Percentiles rank a stretch among this genome's conserved stretches.
phyloP scores from a whole-genome alignment of 164 flowering plant genomes.

The Malania oleifera region DNA sequence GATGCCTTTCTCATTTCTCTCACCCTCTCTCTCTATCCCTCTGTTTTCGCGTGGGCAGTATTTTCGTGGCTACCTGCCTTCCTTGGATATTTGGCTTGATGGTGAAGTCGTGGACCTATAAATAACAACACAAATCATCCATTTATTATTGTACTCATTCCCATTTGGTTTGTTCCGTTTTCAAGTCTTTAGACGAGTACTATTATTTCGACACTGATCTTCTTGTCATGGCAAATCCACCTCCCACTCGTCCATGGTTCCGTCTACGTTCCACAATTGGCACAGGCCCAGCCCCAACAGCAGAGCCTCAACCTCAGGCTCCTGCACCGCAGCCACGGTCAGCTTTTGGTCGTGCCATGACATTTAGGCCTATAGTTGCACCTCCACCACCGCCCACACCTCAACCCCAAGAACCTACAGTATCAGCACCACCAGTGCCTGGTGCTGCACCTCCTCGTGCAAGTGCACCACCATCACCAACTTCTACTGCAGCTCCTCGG shows the following conservation, averaged over 20 bases:
- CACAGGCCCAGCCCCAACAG: conserved; percentile 3
- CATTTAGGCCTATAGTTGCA: conserved; percentile 14
- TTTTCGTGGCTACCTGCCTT: too few species aligned
- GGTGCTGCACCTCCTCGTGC: background rate
- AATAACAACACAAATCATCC: conserved; percentile 12
- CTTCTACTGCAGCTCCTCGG: background rate
- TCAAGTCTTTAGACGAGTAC: too few species aligned
- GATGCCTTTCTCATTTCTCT: conserved; percentile 20
- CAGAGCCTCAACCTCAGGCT: conserved; percentile 2
- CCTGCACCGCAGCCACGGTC: conserved; percentile 18
- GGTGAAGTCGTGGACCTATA: conserved; percentile 3
- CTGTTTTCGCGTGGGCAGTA: background rate
- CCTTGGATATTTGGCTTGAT: conserved; percentile 2
- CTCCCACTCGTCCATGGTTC: conserved; percentile 34
- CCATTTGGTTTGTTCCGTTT: background rate
- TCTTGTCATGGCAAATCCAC: conserved; percentile 25
- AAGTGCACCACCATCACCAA: background rate
- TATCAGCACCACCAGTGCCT: too few species aligned
- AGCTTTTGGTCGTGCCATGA: conserved; percentile 11
- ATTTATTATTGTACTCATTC: background rate
- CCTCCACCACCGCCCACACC: conserved; percentile 14
- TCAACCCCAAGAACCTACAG: conserved; percentile 13
- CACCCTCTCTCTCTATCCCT: background rate
- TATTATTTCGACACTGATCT: too few species aligned
- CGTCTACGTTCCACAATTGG: conserved; percentile 24